phyloP scores from a whole-genome alignment of 2,329 filamentous ascomycete species.

The Rhynchosporium secalis region DNA sequence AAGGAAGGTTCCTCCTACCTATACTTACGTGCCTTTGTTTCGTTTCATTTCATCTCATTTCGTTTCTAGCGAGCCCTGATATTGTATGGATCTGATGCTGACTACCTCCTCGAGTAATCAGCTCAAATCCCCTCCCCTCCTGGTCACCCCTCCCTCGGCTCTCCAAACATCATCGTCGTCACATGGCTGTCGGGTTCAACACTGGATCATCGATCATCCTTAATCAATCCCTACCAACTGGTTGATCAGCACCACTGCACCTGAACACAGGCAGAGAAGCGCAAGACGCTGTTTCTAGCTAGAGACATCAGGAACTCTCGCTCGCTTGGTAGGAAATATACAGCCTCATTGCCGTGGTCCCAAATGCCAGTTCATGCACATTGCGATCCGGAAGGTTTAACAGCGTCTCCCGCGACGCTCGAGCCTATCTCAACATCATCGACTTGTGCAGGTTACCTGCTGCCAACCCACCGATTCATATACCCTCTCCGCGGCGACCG shows the following conservation, averaged over 20 bases:
- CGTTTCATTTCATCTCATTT: background rate
- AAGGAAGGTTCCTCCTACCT: no score
- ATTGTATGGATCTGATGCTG: constrained; percentile 17
- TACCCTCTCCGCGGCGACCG: constrained; percentile 17
- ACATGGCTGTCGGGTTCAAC: constrained; percentile 20
- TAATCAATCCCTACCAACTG: constrained; percentile 21
- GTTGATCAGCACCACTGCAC: constrained; percentile 22
- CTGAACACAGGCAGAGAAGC: constrained; percentile 24
- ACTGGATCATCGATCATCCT: constrained; percentile 15
- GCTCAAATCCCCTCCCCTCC: constrained; percentile 29
- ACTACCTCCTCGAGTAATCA: constrained; percentile 26
- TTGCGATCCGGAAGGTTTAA: constrained; percentile 19
- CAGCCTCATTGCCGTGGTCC: constrained; percentile 20
- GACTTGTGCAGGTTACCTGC: constrained; percentile 21
- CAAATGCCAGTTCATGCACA: constrained; percentile 24
- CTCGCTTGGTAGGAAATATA: constrained; percentile 1
- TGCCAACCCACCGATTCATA: constrained; percentile 24
- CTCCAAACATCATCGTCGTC: constrained; percentile 11
- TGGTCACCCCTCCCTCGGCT: constrained; percentile 11
- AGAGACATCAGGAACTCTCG: background rate
- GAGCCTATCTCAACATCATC: constrained; percentile 31
- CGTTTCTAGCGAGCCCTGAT: background rate
- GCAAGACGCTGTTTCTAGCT: constrained; percentile 18
- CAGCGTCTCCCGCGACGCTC: constrained; percentile 22
- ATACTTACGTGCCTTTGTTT: background rate